These are phyloP conservation scores for Hordeum marinum DNA, from an alignment of 176 grass and related monocot species.

Conservation along the genomic window DNA sequence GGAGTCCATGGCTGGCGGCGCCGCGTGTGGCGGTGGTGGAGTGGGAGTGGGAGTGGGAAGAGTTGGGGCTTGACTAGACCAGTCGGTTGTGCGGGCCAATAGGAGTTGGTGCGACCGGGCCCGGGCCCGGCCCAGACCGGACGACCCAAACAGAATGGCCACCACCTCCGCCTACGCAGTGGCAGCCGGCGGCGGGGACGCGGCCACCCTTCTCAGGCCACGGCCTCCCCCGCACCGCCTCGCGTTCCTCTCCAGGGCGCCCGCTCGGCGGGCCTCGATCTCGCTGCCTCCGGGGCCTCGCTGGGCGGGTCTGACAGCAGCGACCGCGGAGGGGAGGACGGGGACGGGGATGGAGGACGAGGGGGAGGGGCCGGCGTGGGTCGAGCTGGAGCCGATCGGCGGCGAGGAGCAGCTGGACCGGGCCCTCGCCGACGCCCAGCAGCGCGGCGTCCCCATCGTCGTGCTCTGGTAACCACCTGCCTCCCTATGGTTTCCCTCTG, in stretches of 20 bases:
- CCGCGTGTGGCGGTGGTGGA: not conserved
- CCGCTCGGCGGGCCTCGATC: conserved; percentile 26
- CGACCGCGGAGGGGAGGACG: conserved; percentile 14
- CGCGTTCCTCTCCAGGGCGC: not conserved
- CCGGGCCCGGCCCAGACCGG: not conserved
- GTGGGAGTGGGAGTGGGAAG: not conserved
- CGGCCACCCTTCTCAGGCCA: not conserved
- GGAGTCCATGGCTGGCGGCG: not conserved
- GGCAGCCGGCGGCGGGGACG: not conserved
- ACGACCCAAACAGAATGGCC: conserved; percentile 8
- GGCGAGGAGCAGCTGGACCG: conserved; percentile 66
- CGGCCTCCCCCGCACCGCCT: not conserved
- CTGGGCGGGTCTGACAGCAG: not conserved
- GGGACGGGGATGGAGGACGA: conserved; percentile 4
- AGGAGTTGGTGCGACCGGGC: not conserved
- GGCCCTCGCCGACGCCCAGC: conserved; percentile 61
- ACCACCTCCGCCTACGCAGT: not conserved
- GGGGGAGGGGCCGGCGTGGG: conserved; percentile 40
- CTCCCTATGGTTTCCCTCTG: not conserved
- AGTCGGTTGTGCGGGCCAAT: not conserved
- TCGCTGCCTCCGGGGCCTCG: conserved; percentile 12
- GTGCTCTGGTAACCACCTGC: conserved; percentile 50
- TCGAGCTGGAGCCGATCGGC: conserved; percentile 60
- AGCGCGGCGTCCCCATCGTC: conserved; percentile 50
- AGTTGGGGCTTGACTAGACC: not conserved